A percentile compares a stretch with the other conserved stretches of the same genome.
phyloP scores from a whole-genome alignment of 306 rosid genomes.

The Oxytropis ochrocephala region DNA sequence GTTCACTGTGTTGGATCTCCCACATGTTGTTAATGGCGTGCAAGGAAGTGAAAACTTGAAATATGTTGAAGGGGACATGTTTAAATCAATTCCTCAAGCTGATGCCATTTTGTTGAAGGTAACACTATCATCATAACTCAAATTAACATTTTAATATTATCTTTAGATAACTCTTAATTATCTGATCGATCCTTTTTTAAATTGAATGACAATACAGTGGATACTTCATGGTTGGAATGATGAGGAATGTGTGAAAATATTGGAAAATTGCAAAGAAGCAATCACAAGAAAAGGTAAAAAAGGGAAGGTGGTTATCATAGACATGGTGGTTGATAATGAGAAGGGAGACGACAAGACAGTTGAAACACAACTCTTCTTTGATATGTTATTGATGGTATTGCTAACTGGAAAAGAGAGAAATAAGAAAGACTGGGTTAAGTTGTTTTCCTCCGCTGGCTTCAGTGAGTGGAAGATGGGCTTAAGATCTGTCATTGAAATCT shows the following conservation, averaged over 20 bases:
- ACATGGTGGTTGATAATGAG: background rate
- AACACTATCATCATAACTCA: too few relatives aligned
- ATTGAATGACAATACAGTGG: background rate
- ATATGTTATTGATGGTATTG: background rate
- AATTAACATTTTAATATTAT: too few relatives aligned
- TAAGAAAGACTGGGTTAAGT: constrained; percentile 2
- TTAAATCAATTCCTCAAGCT: background rate
- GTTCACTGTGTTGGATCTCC: constrained; percentile 7
- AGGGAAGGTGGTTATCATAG: constrained; percentile 12
- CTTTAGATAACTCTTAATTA: too few relatives aligned
- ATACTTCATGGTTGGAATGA: constrained; percentile 15
- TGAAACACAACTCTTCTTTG: background rate
- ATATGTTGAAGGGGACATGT: constrained; percentile 18
- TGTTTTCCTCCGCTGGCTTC: background rate
- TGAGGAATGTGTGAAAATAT: background rate
- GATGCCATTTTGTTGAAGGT: constrained; percentile 19
- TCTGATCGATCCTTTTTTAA: too few relatives aligned
- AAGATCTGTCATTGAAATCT: background rate
- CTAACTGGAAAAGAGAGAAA: background rate
- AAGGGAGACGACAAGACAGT: background rate
- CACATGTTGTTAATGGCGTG: constrained; percentile 6
- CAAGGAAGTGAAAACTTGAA: background rate
- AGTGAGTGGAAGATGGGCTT: too few relatives aligned
- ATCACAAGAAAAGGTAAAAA: background rate
- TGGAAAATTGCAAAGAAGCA: constrained; percentile 10